A percentile compares a stretch with the other conserved stretches of the same genome.
Evolutionary conservation across 441 rosid species (phyloP).

Genomic region (Adansonia gregorii): DNA sequence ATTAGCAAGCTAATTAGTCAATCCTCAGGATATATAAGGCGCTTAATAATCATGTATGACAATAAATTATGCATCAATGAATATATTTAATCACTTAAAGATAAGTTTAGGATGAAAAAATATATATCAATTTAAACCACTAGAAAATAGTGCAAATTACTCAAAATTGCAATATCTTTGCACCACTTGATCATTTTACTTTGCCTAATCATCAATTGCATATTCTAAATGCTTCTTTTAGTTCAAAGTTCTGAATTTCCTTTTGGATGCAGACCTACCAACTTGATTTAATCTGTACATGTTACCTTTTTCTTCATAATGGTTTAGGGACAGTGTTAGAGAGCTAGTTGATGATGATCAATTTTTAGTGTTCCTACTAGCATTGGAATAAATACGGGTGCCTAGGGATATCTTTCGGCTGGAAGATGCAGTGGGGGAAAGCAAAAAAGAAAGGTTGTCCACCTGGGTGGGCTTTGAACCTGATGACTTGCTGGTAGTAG

Average conservation of each 20-base stretch:
- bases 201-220: constrained; percentile 35
- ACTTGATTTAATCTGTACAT: constrained; percentile 44
- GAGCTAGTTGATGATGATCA: constrained; percentile 46
- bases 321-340: constrained; percentile 27
- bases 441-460: constrained; percentile 2
- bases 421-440: constrained; percentile 28
- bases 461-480: constrained; percentile 31
- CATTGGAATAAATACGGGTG: constrained; percentile 28
- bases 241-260: constrained; percentile 47
- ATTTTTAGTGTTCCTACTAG: constrained; percentile 30
- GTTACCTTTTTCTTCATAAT: constrained; percentile 29
- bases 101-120: neutral
- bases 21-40: neutral
- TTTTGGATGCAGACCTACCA: constrained; percentile 48
- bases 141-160: neutral
- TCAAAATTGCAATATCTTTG: constrained; percentile 11
- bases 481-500: constrained; percentile 38
- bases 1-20: neutral
- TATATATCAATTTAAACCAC: neutral
- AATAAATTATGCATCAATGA: neutral
- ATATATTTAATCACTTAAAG: neutral
- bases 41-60: neutral
- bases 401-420: constrained; percentile 30
- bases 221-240: constrained; percentile 40
- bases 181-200: neutral